Conservation (phyloP, 2,329 filamentous ascomycete genomes). For the Apiospora arundinis region DNA sequence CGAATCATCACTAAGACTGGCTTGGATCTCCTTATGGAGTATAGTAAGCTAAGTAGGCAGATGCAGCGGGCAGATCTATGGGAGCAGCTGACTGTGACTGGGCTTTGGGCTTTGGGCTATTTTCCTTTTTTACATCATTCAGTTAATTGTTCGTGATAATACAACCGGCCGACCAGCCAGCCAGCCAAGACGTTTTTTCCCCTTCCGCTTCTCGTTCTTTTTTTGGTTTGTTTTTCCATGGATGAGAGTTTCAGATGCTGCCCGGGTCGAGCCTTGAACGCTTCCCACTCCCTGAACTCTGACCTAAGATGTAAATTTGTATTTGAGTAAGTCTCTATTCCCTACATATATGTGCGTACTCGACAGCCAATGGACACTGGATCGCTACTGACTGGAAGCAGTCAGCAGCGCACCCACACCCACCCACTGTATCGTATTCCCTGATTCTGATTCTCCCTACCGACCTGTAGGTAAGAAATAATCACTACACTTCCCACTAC, state of each 20-base stretch:
- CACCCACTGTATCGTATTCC: conserved; percentile 4
- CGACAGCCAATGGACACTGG: not conserved
- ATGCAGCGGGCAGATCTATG: not conserved
- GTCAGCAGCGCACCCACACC: not conserved
- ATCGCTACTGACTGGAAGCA: not conserved
- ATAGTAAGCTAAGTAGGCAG: not conserved
- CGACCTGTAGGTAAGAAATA: not conserved
- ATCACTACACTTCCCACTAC: not conserved
- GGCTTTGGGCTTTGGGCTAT: not conserved
- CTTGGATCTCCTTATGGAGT: not conserved
- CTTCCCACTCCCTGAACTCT: not conserved
- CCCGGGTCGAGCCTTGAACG: conserved; percentile 11
- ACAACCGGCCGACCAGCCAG: not conserved
- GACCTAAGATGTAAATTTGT: not conserved
- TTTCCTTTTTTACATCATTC: not conserved
- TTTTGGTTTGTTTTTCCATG: conserved; percentile 4
- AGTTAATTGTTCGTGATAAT: not conserved
- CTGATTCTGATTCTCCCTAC: not conserved
- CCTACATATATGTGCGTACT: too few species aligned
- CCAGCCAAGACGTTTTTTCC: not conserved
- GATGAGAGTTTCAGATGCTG: conserved; percentile 15
- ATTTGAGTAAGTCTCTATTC: not conserved
- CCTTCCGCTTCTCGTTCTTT: not conserved
- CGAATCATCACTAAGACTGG: not conserved
- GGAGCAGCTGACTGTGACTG: not conserved